Evolutionary conservation across 352 stramenopile species (phyloP), one percentile per base, ranked within the genome.

Genomic region (Pythium brachiatum): DNA sequence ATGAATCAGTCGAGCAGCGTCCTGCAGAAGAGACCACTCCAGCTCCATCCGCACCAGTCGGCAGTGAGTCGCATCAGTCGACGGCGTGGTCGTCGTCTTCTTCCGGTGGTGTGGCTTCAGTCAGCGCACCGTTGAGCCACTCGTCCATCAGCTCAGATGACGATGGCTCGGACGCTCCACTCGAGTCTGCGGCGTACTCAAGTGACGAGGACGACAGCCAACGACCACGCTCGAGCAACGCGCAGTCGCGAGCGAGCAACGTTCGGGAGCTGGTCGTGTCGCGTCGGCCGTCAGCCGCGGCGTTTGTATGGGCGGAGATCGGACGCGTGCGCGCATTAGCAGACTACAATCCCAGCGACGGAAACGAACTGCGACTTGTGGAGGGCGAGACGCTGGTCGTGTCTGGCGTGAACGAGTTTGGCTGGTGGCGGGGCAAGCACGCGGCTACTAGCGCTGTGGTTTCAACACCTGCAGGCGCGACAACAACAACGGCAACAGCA

Each of bases 341-440:
- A 2, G 53, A 77, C 12, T 84, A 81, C 53, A 25, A 9, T 7
- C 51, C 70, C 8, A 58, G 58, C 12, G 72, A 77, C 16, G 34
- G 39, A 13, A 76, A 64, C 20, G 76, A 81, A 46, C 53, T 84
- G 16, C 60, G 53, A 6, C 39, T 81, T 13, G 25, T 32, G 1
- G 66, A 72, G 50, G 66, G 71, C n/a, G 46, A 76, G 16, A 23
- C 38, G 2, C 16, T 84, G 6, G 47, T 73, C 9, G 76, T 84
- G 20, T 21, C 69, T 1, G 68, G 71, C n/a, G 72, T 78, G 57
- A 73, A 76, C 38, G 60, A 66, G 21, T 79, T 67, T 44, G 76
- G 76, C 16, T 84, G 76, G 76, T 84, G 76, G 76, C 59, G 67
- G 8, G 76, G 76, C 1, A 27, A 53, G 16, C 55, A 60, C 21